These are phyloP conservation scores for Thelephora aurantiotincta DNA, from an alignment of 768 basidiomycete genomes.

Conservation along the genomic window DNA sequence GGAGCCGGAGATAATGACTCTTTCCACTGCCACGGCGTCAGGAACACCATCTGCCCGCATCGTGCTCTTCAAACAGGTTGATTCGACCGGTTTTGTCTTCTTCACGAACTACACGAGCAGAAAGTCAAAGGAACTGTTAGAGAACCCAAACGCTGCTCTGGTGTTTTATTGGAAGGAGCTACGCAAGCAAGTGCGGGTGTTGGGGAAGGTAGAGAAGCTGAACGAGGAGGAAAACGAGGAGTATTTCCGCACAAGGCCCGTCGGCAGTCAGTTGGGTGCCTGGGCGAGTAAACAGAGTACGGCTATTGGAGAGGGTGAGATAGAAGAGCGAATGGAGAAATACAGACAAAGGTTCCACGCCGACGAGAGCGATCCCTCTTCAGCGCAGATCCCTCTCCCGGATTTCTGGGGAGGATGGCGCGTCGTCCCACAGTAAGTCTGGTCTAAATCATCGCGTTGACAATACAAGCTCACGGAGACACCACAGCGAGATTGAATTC, in stretches of 20 bases:
- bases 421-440: conserved; percentile 71
- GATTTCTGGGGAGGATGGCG: conserved; percentile 97
- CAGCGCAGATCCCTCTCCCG: conserved; percentile 45
- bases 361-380: conserved; percentile 21
- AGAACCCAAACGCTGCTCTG: conserved; percentile 69
- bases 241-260: conserved; percentile 74
- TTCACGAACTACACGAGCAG: conserved; percentile 95
- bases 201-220: conserved; percentile 78
- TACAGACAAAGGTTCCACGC: conserved; percentile 44
- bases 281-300: conserved; percentile 88
- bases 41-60: conserved; percentile 81
- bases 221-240: conserved; percentile 54
- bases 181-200: conserved; percentile 64
- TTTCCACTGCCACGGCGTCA: conserved; percentile 54
- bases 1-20: conserved; percentile 85
- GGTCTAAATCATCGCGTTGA: conserved; percentile 1
- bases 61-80: conserved; percentile 87
- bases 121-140: conserved; percentile 70
- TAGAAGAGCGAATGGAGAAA: conserved; percentile 45
- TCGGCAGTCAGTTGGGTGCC: conserved; percentile 79
- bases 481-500: conserved; percentile 80
- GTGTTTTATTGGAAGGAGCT: conserved; percentile 90
- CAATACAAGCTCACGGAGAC: conserved; percentile 1
- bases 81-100: conserved; percentile 83
- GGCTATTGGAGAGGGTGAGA: conserved; percentile 58